A percentile compares a stretch with the other conserved stretches of the same genome.
These are phyloP conservation scores for Pythium aphanidermatum DNA, from an alignment of 352 stramenopile genomes.

Conservation along the genomic window DNA sequence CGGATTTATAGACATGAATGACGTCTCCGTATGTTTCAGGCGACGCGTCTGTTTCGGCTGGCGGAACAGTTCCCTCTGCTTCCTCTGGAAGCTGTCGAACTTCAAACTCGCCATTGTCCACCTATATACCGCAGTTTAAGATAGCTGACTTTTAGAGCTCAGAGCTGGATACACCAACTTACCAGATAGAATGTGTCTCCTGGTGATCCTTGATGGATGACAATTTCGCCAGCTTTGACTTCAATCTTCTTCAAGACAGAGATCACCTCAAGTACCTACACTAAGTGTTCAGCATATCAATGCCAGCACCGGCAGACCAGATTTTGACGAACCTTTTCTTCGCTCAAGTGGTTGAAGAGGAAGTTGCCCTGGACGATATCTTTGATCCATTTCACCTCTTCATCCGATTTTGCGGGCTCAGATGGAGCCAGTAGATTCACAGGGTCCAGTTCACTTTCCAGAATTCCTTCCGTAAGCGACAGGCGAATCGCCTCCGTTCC, in stretches of 20 bases:
- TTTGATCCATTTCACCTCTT: constrained; percentile 82
- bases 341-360: constrained; percentile 89
- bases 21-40: constrained; percentile 52
- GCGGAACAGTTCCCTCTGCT: constrained; percentile 1
- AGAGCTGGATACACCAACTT: constrained; percentile 4
- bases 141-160: too few species aligned
- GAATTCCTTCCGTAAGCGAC: constrained; percentile 53
- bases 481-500: constrained; percentile 79
- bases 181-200: constrained; percentile 94
- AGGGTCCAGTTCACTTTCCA: constrained; percentile 12
- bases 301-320: too few species aligned
- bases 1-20: constrained; percentile 70
- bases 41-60: background rate
- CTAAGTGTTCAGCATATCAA: background rate
- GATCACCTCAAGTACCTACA: constrained; percentile 78
- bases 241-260: constrained; percentile 79
- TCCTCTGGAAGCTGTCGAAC: constrained; percentile 51
- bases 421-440: constrained; percentile 11
- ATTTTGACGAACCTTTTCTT: constrained; percentile 88
- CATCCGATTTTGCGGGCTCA: constrained; percentile 53
- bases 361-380: constrained; percentile 90
- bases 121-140: constrained; percentile 56
- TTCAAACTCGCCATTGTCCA: constrained; percentile 76
- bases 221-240: constrained; percentile 80
- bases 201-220: constrained; percentile 90